Base-by-base conservation (phyloP, 2,329 filamentous ascomycete genomes). In the Salinomyces thailandicus region DNA sequence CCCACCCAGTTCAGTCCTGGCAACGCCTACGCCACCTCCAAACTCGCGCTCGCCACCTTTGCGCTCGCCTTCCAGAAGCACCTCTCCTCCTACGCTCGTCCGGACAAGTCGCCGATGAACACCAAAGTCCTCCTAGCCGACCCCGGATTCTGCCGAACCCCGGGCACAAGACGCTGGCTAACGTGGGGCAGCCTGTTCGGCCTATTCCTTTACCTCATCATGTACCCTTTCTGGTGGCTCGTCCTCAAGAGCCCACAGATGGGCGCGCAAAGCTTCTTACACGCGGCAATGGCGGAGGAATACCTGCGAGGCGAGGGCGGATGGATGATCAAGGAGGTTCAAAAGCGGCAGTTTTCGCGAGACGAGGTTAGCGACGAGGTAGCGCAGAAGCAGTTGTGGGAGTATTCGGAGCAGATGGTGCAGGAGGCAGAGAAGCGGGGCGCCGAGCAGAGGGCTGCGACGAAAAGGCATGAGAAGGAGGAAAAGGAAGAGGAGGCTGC, bases 51-150 rank as follows among this genome's bases (percentile, higher is more conserved):
- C 31, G 93, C 89, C 70, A 77, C 82, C 12, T 96, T 98, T 56
- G 87, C 84, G 0, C 74, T 81, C 33, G 82, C 89, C 6, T 94
- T 89, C 58, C 89, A 96, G 62, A 91, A 93, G 58, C 89, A 95
- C 57, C 69, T 98, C 31, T 79, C 86, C 47, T 67, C 79, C 2
- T 93, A 93, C 61, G 75, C 83, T 52, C 73, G 91, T 16, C 85
- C 87, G 0, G 91, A 98, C 57, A 74, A 80, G 43, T 67, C 83
- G 32, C 85, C 85, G 1, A 81, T 79, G 66, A 94, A 85, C 48
- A 73, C 86, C 3, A 76, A 84, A 20, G 85, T 95, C 31, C 68
- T 94, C 33, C 73, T 94, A 40, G 84, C 87, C 2, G 89, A 98
- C 52, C 91, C 91, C 0, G 89, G 91, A 14, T 75, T 80, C 46